Base-by-base conservation (phyloP, 2,329 filamentous ascomycete species). In the Fusarium buxicola region DNA sequence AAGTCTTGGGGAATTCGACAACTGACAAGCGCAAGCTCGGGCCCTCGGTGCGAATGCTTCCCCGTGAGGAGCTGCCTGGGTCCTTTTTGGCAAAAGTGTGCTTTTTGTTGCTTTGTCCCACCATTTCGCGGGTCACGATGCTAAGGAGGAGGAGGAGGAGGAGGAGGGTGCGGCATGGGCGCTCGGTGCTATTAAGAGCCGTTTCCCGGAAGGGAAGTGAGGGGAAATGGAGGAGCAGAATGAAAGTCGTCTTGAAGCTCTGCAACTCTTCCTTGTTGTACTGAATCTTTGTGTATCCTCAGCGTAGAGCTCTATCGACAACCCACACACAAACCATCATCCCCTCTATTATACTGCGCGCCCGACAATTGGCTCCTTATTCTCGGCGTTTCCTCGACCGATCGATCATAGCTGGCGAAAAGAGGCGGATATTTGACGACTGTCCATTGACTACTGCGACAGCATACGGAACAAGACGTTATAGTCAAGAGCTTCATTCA, bases 101-200 rank as follows among this genome's bases (percentile, higher is more conserved):
- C 49, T 39, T 49, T 53, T 31, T 32, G 41, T 28, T 12, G 35
- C 27, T 30, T 47, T 49, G 50, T 65, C 51, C 61, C 56, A 54
- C 62, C 62, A 55, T 39, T 66, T 49, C 62, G 53, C 57, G 45
- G 52, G 62, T 65, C 58, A 49, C 32, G 58, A 54, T 66, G 49
- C 62, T 54, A 45, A 55, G 31, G 39, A 34, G 35, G 34, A 58
- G 54, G 48, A 49, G 27, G 11, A 45, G 34, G 46, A 62, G 51
- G 61, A 50, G 16, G 30, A 16, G 46, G 39, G 45, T 35, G 56
- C 40, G 32, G 56, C 31, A 47, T 35, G 48, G 36, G 38, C 12
- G 44, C 47, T 65, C 62, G 62, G 62, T 58, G 41, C 45, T 65
- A 63, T 51, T 66, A 55, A 66, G 62, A 46, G 53, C 62, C 62